A percentile compares a stretch with the other conserved stretches of the same genome.
These are phyloP conservation scores for Hordeum vulgare DNA, from an alignment of 176 grass and related monocot genomes.

Conservation along the genomic window MorexV3_pseudomolecules_assembly NC_058518.1:132209425-132209924, in stretches of 20 bases:
- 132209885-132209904: constrained; percentile 47
- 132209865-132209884: too few relatives aligned
- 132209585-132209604: constrained; percentile 89
- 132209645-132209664: too few relatives aligned
- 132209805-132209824: not conserved
- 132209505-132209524: too few relatives aligned
- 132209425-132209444: too few relatives aligned
- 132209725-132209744: constrained; percentile 67
- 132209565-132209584: constrained; percentile 72
- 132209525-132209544: constrained; percentile 44
- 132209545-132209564: constrained; percentile 63
- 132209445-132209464: too few relatives aligned
- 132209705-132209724: constrained; percentile 98
- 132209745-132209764: constrained; percentile 57
- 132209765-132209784: constrained; percentile 40
- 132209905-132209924: constrained; percentile 66
- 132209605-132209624: constrained; percentile 87
- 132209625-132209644: too few relatives aligned
- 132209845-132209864: constrained; percentile 24
- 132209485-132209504: too few relatives aligned
- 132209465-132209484: too few relatives aligned
- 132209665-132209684: too few relatives aligned
- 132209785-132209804: not conserved
- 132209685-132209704: too few relatives aligned
- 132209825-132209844: constrained; percentile 17